Evolutionary conservation across 2,329 filamentous ascomycete genomes (phyloP).

Genomic region (Myriosclerotinia scirpicola): DNA sequence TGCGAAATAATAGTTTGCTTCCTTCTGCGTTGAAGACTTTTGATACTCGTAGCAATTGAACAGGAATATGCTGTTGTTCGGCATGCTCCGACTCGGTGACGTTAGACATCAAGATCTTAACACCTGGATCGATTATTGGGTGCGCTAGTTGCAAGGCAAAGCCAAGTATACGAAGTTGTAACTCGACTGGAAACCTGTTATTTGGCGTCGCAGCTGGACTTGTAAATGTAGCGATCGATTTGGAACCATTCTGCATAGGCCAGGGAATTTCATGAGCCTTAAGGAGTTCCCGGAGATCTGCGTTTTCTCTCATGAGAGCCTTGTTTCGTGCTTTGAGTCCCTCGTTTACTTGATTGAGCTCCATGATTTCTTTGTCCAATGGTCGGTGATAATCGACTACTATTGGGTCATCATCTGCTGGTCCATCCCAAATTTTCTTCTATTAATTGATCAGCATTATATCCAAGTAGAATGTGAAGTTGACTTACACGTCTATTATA

Average conservation of each 20-base stretch:
- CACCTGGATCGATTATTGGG: conserved; percentile 5
- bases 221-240: too few relatives aligned
- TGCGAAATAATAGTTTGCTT: background rate
- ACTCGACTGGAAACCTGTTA: background rate
- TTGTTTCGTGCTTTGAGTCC: background rate
- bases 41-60: conserved; percentile 12
- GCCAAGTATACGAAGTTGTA: background rate
- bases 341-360: background rate
- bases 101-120: background rate
- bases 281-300: background rate
- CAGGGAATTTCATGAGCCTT: background rate
- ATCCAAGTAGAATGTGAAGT: background rate
- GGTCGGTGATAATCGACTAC: background rate
- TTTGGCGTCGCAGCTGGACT: background rate
- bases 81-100: conserved; percentile 6
- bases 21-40: background rate
- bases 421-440: conserved; percentile 4
- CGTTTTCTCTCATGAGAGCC: background rate
- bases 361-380: background rate
- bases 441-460: background rate
- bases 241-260: background rate
- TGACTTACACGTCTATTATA: background rate
- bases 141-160: background rate
- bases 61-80: background rate
- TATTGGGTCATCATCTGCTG: background rate